Conservation (phyloP, 805 yeast species). For the Cyberlindnera japonica region DNA sequence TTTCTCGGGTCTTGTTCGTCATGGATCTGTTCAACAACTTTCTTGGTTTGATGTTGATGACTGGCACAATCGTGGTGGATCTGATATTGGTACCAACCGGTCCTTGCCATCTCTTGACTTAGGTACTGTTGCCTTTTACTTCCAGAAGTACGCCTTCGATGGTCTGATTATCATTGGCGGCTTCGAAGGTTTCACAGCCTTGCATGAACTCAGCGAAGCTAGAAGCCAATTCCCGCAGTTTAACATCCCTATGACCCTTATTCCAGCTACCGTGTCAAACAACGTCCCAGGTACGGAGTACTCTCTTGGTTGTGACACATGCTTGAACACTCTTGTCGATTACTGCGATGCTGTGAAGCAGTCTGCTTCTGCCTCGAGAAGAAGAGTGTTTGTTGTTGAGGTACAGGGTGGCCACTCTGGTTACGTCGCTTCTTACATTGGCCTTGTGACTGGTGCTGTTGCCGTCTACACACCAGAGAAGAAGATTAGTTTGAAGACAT, state of each 20-base stretch:
- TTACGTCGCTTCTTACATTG: conserved; percentile 75
- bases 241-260: conserved; percentile 87
- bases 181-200: conserved; percentile 89
- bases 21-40: conserved; percentile 73
- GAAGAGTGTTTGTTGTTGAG: conserved; percentile 92
- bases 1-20: conserved; percentile 85
- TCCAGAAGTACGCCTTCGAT: conserved; percentile 83
- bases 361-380: conserved; percentile 90
- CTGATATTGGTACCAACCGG: conserved; percentile 96
- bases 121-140: conserved; percentile 89
- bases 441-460: conserved; percentile 50
- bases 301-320: conserved; percentile 93
- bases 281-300: conserved; percentile 99
- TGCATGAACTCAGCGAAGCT: conserved; percentile 76
- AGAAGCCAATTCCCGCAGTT: conserved; percentile 81
- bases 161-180: conserved; percentile 94
- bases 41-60: conserved; percentile 84
- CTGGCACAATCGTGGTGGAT: conserved; percentile 90
- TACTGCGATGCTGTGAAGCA: conserved; percentile 96
- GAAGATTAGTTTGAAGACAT: conserved; percentile 64
- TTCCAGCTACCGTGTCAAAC: conserved; percentile 95
- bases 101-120: conserved; percentile 42
- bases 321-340: conserved; percentile 83
- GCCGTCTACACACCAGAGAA: conserved; percentile 91
- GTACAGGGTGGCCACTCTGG: conserved; percentile 99